Evolutionary conservation across 345 rosid species (phyloP).

Genomic region (Toxicodendron radicans): DNA sequence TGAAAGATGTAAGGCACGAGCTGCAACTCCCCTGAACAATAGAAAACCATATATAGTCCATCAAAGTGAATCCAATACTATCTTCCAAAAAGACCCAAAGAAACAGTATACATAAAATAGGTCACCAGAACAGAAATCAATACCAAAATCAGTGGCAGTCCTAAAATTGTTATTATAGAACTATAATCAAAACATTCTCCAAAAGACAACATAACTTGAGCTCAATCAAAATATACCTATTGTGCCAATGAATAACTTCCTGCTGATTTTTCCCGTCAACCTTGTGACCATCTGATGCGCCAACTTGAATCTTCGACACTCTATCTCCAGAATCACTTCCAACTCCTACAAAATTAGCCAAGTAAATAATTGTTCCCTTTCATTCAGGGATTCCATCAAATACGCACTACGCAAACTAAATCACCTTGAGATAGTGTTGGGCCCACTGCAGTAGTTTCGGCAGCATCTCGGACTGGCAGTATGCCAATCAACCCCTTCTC

Average conservation of each 20-base stretch:
- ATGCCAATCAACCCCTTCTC: slow-evolving; percentile 95
- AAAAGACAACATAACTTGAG: background rate
- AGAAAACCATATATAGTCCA: slow-evolving; percentile 12
- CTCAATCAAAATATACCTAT: slow-evolving; percentile 48
- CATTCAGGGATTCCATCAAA: slow-evolving; percentile 14
- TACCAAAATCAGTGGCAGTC: background rate
- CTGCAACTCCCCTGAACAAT: slow-evolving; percentile 84
- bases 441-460: slow-evolving; percentile 53
- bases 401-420: slow-evolving; percentile 10
- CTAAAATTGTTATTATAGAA: background rate
- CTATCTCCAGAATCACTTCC: slow-evolving; percentile 73
- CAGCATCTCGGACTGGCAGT: slow-evolving; percentile 88
- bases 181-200: background rate
- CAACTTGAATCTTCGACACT: slow-evolving; percentile 53
- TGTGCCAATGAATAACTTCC: slow-evolving; percentile 89
- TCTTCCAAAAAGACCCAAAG: background rate
- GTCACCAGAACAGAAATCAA: background rate
- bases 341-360: slow-evolving; percentile 36
- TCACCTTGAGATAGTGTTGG: slow-evolving; percentile 58
- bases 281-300: slow-evolving; percentile 67
- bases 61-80: slow-evolving; percentile 12
- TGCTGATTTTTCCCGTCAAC: slow-evolving; percentile 76
- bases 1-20: slow-evolving; percentile 95
- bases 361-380: background rate
- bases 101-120: background rate